Conservation (phyloP, 2,329 filamentous ascomycete species). For the Cercospora sesami region DNA sequence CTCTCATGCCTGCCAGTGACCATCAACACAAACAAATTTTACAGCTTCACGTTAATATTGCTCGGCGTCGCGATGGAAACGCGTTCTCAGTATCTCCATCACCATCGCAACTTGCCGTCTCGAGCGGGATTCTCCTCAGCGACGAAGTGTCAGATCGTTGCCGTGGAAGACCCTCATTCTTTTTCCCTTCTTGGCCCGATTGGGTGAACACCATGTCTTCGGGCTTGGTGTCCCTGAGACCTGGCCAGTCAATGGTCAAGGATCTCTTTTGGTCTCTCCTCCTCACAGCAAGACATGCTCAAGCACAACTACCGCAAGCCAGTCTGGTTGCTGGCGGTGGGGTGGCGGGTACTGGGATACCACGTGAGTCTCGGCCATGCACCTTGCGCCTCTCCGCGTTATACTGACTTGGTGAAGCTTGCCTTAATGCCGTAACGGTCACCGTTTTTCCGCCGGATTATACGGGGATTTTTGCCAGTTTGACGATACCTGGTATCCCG, state of each 20-base stretch:
- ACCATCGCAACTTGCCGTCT: slow-evolving; percentile 25
- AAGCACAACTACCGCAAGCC: slow-evolving; percentile 4
- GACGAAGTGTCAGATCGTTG: slow-evolving; percentile 11
- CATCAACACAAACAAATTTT: slow-evolving; percentile 30
- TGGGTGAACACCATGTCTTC: slow-evolving; percentile 17
- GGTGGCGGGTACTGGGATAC: background rate
- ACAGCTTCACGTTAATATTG: slow-evolving; percentile 28
- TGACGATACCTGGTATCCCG: slow-evolving; percentile 15
- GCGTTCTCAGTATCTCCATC: slow-evolving; percentile 24
- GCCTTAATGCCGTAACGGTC: slow-evolving; percentile 19
- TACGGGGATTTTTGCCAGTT: slow-evolving; percentile 23
- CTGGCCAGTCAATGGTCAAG: slow-evolving; percentile 13
- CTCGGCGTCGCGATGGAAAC: slow-evolving; percentile 33
- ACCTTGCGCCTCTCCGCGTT: background rate
- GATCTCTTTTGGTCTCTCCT: slow-evolving; percentile 14
- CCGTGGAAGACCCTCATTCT: slow-evolving; percentile 5
- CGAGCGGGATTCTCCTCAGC: background rate
- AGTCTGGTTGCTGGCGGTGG: background rate
- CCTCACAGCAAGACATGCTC: slow-evolving; percentile 9
- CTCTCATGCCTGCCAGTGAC: slow-evolving; percentile 26
- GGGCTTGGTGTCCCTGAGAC: slow-evolving; percentile 5
- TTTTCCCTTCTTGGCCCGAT: background rate
- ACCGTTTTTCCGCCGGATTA: slow-evolving; percentile 25
- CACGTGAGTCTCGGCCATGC: background rate
- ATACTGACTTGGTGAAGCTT: slow-evolving; percentile 15